A percentile compares a stretch with the other conserved stretches of the same genome.
phyloP scores from a whole-genome alignment of 106 monocot species.

The Dioscorea dumetorum region DNA sequence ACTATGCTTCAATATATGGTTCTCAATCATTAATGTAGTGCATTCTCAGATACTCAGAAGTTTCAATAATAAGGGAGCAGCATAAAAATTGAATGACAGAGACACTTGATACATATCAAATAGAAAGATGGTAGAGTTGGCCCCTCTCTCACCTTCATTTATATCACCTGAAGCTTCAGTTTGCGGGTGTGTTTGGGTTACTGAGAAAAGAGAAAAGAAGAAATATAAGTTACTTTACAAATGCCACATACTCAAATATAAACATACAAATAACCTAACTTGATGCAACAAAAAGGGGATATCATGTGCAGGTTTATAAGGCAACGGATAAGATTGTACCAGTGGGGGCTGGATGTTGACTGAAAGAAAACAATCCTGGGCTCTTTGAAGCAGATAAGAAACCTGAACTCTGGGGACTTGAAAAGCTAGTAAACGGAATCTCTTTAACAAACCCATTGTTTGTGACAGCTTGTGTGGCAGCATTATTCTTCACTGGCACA shows the following conservation, averaged over 20 bases:
- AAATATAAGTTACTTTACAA: neutral
- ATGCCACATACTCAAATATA: too few species aligned
- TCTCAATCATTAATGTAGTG: too few species aligned
- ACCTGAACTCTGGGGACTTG: conserved; percentile 24
- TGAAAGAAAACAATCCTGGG: conserved; percentile 36
- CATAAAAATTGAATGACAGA: too few species aligned
- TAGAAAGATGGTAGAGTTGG: neutral
- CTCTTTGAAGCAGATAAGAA: conserved; percentile 28
- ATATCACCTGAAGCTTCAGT: conserved; percentile 48
- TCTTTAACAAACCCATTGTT: conserved; percentile 21
- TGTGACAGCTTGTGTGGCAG: conserved; percentile 7
- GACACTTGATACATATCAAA: too few species aligned
- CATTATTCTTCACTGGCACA: conserved; percentile 9
- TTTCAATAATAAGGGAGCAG: too few species aligned
- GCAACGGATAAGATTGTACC: conserved; percentile 7
- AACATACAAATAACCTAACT: too few species aligned
- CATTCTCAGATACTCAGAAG: too few species aligned
- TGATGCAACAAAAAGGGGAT: too few species aligned
- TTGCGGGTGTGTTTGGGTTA: conserved; percentile 25
- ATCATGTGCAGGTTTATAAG: too few species aligned
- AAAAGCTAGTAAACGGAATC: conserved; percentile 8
- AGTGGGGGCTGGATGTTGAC: conserved; percentile 23
- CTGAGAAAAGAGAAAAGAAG: conserved; percentile 19
- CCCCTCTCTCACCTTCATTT: conserved; percentile 60
- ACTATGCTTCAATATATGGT: too few species aligned